phyloP scores from a whole-genome alignment of 495 filamentous ascomycete species.

The Entonaema liquescens region DNA sequence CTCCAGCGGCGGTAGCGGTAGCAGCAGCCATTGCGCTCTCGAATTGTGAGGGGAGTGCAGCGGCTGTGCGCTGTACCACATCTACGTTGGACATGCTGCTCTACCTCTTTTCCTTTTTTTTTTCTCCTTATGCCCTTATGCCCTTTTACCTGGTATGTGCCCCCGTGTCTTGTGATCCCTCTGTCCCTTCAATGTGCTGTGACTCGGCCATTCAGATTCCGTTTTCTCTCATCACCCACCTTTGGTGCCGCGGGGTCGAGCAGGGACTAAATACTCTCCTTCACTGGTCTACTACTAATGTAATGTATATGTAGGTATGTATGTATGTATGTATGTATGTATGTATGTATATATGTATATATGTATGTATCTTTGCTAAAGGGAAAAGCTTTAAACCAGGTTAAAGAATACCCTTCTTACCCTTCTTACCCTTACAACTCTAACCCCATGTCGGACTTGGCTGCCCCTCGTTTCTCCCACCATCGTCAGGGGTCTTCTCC shows the following conservation, averaged over 20 bases:
- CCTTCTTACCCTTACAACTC: too few relatives aligned
- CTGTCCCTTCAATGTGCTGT: conserved; percentile 40
- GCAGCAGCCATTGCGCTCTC: conserved; percentile 45
- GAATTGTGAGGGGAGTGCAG: conserved; percentile 44
- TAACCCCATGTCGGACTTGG: conserved; percentile 8
- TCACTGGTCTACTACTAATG: too few relatives aligned
- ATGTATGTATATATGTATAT: too few relatives aligned
- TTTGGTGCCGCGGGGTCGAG: conserved; percentile 46
- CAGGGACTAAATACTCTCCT: conserved; percentile 44
- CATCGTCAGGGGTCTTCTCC: conserved; percentile 29
- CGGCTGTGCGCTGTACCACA: conserved; percentile 47
- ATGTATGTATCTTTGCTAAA: too few relatives aligned
- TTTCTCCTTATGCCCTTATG: conserved; percentile 33
- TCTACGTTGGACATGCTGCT: conserved; percentile 48
- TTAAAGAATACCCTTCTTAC: neutral
- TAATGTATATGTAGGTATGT: neutral
- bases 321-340: too few relatives aligned
- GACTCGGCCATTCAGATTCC: conserved; percentile 49
- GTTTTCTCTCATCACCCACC: conserved; percentile 38
- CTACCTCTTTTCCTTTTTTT: conserved; percentile 35
- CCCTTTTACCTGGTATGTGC: conserved; percentile 35
- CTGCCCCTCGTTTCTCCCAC: conserved; percentile 6
- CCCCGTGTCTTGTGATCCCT: conserved; percentile 49
- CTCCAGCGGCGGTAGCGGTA: conserved; percentile 31
- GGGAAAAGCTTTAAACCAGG: conserved; percentile 10